phyloP scores from a whole-genome alignment of 208 protist genomes.

The Crithidia sp. region DNA sequence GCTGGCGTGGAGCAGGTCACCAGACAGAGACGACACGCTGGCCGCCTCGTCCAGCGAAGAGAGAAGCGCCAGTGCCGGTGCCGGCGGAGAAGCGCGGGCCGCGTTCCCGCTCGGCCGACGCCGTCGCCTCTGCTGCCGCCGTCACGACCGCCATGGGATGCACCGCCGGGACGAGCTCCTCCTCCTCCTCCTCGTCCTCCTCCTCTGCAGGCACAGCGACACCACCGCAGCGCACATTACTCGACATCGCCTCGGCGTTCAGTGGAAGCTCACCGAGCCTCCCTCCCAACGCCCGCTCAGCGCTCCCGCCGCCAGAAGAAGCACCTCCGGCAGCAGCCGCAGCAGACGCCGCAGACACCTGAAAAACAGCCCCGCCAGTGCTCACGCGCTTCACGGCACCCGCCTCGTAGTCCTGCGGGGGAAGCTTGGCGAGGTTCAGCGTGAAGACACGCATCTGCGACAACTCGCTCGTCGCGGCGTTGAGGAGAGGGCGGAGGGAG shows the following conservation, averaged over 20 bases:
- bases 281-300: too few species aligned
- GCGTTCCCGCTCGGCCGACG: constrained; percentile 15
- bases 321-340: neutral
- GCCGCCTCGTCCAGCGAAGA: constrained; percentile 10
- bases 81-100: constrained; percentile 3
- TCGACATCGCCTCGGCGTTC: too few species aligned
- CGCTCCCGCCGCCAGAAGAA: too few species aligned
- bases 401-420: constrained; percentile 52
- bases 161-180: constrained; percentile 29
- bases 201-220: neutral
- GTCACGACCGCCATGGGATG: constrained; percentile 17
- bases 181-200: constrained; percentile 48
- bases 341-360: neutral
- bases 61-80: constrained; percentile 3
- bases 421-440: constrained; percentile 63
- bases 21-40: constrained; percentile 34
- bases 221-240: too few species aligned
- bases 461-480: constrained; percentile 42
- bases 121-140: constrained; percentile 4
- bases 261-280: too few species aligned
- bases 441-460: constrained; percentile 69
- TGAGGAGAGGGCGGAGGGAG: constrained; percentile 39
- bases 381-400: neutral
- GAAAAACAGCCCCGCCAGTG: neutral
- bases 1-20: constrained; percentile 41